Conservation (phyloP, 495 filamentous ascomycete species). For the Viridothelium virens region DNA sequence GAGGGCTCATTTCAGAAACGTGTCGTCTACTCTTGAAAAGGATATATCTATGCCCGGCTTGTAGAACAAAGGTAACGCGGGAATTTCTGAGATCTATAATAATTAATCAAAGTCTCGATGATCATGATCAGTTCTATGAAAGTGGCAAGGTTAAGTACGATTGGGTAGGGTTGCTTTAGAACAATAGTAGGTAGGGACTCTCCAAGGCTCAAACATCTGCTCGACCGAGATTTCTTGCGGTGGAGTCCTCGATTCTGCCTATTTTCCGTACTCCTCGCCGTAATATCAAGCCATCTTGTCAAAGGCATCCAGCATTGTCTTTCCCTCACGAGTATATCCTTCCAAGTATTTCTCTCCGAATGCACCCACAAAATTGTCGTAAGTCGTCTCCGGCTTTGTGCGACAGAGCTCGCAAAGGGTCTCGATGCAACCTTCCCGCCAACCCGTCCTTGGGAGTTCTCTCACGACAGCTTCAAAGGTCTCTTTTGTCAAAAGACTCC, state of each 20-base stretch:
- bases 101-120: no score
- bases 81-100: no score
- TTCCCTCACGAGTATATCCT: conserved; percentile 7
- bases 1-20: no score
- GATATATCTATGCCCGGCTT: no score
- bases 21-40: no score
- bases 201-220: no score
- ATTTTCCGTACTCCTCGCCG: not conserved
- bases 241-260: not conserved
- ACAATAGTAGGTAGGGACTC: no score
- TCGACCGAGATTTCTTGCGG: no score
- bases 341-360: conserved; percentile 35
- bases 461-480: conserved; percentile 34
- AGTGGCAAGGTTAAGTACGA: no score
- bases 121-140: no score
- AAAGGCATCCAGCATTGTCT: not conserved
- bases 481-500: conserved; percentile 13
- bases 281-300: not conserved
- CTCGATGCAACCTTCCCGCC: conserved; percentile 33
- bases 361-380: conserved; percentile 40
- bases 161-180: no score
- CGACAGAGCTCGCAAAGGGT: conserved; percentile 41
- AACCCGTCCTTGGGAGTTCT: conserved; percentile 36
- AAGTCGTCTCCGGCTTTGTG: conserved; percentile 44
- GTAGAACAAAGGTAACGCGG: no score